Conservation (phyloP, 2,329 filamentous ascomycete species). For the Fusarium dimerum region DNA sequence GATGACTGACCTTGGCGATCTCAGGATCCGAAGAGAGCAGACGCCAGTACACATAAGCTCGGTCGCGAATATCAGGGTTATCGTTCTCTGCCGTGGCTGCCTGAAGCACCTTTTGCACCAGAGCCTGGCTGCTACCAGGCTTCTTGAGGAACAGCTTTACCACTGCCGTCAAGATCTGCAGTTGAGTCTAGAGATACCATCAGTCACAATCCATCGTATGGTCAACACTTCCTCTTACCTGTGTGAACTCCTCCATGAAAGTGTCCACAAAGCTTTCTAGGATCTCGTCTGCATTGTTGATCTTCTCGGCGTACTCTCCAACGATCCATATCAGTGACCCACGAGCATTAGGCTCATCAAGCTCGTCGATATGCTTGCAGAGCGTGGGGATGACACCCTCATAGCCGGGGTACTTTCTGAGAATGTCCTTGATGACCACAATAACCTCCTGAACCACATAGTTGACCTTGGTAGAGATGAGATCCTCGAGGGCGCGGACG, state of each 20-base stretch:
- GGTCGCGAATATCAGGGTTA: constrained; percentile 94
- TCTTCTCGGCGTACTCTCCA: constrained; percentile 98
- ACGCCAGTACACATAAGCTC: constrained; percentile 98
- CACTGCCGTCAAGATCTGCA: constrained; percentile 95
- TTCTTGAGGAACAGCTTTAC: constrained; percentile 98
- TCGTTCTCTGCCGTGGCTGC: constrained; percentile 92
- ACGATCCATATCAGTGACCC: constrained; percentile 98
- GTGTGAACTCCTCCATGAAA: constrained; percentile 95
- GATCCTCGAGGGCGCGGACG: constrained; percentile 87
- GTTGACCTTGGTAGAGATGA: constrained; percentile 97
- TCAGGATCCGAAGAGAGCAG: constrained; percentile 89
- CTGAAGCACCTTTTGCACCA: constrained; percentile 94
- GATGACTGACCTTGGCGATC: constrained; percentile 70
- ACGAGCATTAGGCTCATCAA: constrained; percentile 90
- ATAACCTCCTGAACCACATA: constrained; percentile 98
- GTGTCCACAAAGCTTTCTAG: constrained; percentile 87
- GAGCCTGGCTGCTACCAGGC: constrained; percentile 83
- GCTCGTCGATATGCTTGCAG: constrained; percentile 93
- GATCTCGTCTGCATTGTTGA: constrained; percentile 97
- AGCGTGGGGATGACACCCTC: constrained; percentile 97
- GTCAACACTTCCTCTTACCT: constrained; percentile 54
- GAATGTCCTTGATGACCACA: constrained; percentile 98
- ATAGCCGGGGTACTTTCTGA: constrained; percentile 95
- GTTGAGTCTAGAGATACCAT: constrained; percentile 68
- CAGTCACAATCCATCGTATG: neutral